A percentile compares a stretch with the other conserved stretches of the same genome.
phyloP scores from a whole-genome alignment of 495 filamentous ascomycete genomes.

The Chaetomidium leptoderma region DNA sequence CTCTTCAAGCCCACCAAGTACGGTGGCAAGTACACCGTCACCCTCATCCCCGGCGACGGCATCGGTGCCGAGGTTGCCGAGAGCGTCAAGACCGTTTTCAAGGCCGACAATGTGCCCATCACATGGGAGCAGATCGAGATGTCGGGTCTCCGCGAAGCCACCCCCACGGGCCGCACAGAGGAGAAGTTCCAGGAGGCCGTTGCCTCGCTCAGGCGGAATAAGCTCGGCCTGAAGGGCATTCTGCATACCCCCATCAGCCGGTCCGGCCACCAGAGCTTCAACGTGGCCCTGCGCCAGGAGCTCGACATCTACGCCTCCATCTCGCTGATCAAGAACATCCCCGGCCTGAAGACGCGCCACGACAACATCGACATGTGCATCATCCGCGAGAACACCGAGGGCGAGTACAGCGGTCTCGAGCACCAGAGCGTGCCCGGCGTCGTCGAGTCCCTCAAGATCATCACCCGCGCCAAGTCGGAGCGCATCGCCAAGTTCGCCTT shows the following conservation, averaged over 20 bases:
- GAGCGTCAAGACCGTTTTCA: slow-evolving; percentile 97
- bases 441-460: slow-evolving; percentile 99
- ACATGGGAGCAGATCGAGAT: slow-evolving; percentile 99
- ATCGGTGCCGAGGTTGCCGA: slow-evolving; percentile 98
- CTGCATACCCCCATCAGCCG: slow-evolving; percentile 94
- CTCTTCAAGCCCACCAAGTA: slow-evolving; percentile 99
- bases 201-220: slow-evolving; percentile 92
- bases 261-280: slow-evolving; percentile 98
- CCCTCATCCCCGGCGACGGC: slow-evolving; percentile 95
- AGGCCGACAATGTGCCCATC: slow-evolving; percentile 96
- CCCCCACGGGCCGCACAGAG: slow-evolving; percentile 82
- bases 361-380: slow-evolving; percentile 96
- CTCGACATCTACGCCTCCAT: slow-evolving; percentile 99
- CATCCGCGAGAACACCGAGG: slow-evolving; percentile 99
- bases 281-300: slow-evolving; percentile 96
- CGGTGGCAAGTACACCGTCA: slow-evolving; percentile 98
- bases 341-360: slow-evolving; percentile 94
- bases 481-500: slow-evolving; percentile 98
- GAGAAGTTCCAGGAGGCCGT: slow-evolving; percentile 93
- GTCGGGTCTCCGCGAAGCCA: slow-evolving; percentile 71
- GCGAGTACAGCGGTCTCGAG: slow-evolving; percentile 97
- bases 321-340: slow-evolving; percentile 98
- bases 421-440: slow-evolving; percentile 96
- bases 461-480: slow-evolving; percentile 97
- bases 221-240: slow-evolving; percentile 96